Evolutionary conservation across 169 alveolate species (phyloP).

Genomic region (Perkinsus marinus): DNA sequence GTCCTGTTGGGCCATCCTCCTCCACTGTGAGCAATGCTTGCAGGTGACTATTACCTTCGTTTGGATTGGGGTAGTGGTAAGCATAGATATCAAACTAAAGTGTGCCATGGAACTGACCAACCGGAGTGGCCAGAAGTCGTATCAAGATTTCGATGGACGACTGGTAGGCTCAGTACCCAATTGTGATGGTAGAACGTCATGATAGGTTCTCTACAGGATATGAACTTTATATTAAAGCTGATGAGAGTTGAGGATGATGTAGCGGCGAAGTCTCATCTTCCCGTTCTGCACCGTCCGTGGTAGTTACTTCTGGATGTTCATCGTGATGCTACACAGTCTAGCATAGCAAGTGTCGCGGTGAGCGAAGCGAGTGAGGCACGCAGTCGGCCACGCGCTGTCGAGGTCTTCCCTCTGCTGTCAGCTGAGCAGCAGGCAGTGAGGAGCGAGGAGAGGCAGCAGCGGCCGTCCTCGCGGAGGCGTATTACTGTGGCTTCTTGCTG

Average conservation of each 20-base stretch:
- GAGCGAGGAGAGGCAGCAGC: not conserved
- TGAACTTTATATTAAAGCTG: not conserved
- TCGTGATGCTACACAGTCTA: not conserved
- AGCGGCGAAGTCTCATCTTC: not conserved
- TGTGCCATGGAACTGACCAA: not conserved
- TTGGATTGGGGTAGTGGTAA: not conserved
- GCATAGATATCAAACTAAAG: not conserved
- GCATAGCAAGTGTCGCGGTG: not conserved
- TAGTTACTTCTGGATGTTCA: not conserved
- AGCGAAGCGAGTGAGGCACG: not conserved
- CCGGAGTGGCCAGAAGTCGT: not conserved
- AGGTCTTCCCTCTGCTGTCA: not conserved
- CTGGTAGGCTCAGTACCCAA: not conserved
- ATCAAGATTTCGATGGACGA: not conserved
- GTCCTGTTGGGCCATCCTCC: not conserved
- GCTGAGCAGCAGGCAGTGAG: not conserved
- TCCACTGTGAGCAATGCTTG: no score
- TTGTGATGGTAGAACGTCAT: not conserved
- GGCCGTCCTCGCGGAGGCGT: not conserved
- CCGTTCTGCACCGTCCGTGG: no score
- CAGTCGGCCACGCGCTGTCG: not conserved
- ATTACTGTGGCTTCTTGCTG: not conserved
- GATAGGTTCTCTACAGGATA: not conserved
- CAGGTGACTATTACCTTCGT: not conserved
- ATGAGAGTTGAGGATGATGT: not conserved